These are phyloP conservation scores for Fusarium ramigenum DNA, from an alignment of 2,329 filamentous ascomycete genomes.

Conservation along the genomic window DNA sequence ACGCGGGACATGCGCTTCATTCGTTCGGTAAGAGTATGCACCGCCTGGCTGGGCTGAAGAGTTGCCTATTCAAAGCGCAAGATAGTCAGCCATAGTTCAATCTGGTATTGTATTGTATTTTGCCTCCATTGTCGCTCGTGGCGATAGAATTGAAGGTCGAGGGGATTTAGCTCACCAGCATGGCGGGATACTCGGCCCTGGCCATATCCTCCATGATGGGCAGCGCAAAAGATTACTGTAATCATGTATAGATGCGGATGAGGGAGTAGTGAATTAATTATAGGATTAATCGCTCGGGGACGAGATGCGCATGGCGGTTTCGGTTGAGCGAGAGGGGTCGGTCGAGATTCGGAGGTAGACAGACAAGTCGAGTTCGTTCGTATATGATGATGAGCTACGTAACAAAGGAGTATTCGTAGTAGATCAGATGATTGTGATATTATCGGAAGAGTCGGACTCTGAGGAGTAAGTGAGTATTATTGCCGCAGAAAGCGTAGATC, in stretches of 20 bases:
- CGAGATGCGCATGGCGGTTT: constrained; percentile 26
- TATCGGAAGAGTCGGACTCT: constrained; percentile 28
- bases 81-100: constrained; percentile 26
- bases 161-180: constrained; percentile 76
- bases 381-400: constrained; percentile 8
- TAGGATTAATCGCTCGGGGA: constrained; percentile 27
- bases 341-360: not conserved
- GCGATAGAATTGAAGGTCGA: not conserved
- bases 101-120: not conserved
- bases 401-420: not conserved
- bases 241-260: constrained; percentile 29
- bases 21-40: constrained; percentile 83
- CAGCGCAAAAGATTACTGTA: constrained; percentile 23
- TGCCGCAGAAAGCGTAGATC: constrained; percentile 3
- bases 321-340: constrained; percentile 29
- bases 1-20: constrained; percentile 86
- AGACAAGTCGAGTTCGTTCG: constrained; percentile 12
- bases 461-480: not conserved
- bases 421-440: constrained; percentile 5
- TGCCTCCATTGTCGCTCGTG: not conserved
- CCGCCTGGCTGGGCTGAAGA: constrained; percentile 84
- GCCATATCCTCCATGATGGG: constrained; percentile 78
- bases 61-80: constrained; percentile 66
- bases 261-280: constrained; percentile 14
- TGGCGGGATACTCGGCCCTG: constrained; percentile 89